These are phyloP conservation scores for Aspergillus chevalieri DNA, from an alignment of 2,329 filamentous ascomycete species.

Conservation along the genomic window DNA sequence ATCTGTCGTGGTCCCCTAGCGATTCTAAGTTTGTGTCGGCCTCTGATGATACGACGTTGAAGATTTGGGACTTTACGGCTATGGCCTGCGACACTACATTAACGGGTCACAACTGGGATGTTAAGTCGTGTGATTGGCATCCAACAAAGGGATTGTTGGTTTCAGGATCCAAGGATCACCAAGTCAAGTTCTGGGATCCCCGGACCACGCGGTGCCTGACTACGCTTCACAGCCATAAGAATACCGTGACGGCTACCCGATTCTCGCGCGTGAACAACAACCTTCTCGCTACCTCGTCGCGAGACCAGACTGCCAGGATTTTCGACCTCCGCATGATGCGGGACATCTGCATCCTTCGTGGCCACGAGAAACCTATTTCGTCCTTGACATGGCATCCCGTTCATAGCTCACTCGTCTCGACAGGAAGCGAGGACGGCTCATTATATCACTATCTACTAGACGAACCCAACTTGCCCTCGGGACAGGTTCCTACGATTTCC, in stretches of 20 bases:
- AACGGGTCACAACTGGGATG: conserved; percentile 95
- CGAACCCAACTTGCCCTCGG: conserved; percentile 78
- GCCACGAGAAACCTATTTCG: conserved; percentile 93
- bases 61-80: conserved; percentile 92
- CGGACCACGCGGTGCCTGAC: conserved; percentile 82
- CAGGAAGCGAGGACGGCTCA: conserved; percentile 82
- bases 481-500: conserved; percentile 64
- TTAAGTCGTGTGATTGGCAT: conserved; percentile 96
- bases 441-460: conserved; percentile 94
- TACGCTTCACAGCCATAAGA: conserved; percentile 93
- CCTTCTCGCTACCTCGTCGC: conserved; percentile 83
- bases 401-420: conserved; percentile 81
- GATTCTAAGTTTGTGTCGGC: conserved; percentile 96
- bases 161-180: conserved; percentile 93
- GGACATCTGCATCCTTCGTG: conserved; percentile 85
- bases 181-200: conserved; percentile 98
- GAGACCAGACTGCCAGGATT: conserved; percentile 86
- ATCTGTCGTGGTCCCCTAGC: conserved; percentile 86
- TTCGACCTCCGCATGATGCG: conserved; percentile 98
- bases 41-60: conserved; percentile 85
- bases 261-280: conserved; percentile 82
- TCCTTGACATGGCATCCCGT: conserved; percentile 91
- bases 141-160: conserved; percentile 89
- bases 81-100: conserved; percentile 77
- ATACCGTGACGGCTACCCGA: conserved; percentile 85